Base-by-base conservation (phyloP, 805 yeast genomes). In the Yamadazyma tumulicola region DNA sequence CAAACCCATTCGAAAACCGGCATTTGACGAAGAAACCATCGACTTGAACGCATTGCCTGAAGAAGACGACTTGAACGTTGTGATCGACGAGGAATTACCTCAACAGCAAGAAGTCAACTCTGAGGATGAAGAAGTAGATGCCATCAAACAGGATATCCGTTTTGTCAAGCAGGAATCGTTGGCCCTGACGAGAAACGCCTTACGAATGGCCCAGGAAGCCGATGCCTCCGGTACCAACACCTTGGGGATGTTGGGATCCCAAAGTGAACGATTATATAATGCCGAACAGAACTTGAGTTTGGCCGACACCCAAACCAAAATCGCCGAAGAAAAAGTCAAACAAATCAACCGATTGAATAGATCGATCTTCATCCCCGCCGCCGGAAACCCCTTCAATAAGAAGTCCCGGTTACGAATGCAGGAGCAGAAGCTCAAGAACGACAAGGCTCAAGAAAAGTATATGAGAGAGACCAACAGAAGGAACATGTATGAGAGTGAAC, bases 201-300 rank as follows among this genome's bases (percentile, higher is more conserved):
- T 93, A 40, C 49, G 67, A 39, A 67, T 67, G 72, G 73, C 72
- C 3, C 69, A 66, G 41, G 71, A 67, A 45, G 72, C 73, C 8
- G 72, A 67, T 37, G 70, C 70, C 4, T 56, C 65, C 10, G 72
- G 64, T 11, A 57, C 67, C 13, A 89, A 91, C 54, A 83, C 97
- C 0, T 61, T 91, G 43, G 97, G 96, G 19, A 77, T 86, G 77
- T 71, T 93, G 31, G 98, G 98, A 17, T 76, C 89, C n/a, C 97
- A 93, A 59, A 79, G 93, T 38, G 96, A 88, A 54, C 71, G 86
- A 31, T 67, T 93, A 43, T 85, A 82, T 56, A 78, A 77, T 50
- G 79, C 89, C 14, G 96, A 93, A 54, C 76, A 77, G 45, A 81
- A 81, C 45, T 64, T 91, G 46, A 76, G 84, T 35, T 63, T 85